Conservation (phyloP, 108 stramenopile species). For the Stephanodiscus minutulus region DNA sequence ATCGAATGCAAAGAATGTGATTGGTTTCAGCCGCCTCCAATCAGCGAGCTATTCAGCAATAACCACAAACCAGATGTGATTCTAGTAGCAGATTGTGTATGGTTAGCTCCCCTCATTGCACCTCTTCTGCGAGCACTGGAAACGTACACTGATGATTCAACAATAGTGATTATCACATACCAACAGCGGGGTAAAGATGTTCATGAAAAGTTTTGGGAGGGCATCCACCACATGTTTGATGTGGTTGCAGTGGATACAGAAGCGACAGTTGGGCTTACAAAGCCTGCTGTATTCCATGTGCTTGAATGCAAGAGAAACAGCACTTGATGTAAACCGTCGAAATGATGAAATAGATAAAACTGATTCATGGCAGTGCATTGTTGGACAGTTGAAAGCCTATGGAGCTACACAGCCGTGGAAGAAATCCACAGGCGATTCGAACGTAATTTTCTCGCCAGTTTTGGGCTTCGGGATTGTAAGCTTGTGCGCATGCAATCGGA, state of each 20-base stretch:
- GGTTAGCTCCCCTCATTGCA: conserved; percentile 59
- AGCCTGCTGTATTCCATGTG: conserved; percentile 50
- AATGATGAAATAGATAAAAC: not conserved
- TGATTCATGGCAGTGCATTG: too few relatives aligned
- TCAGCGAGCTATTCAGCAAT: conserved; percentile 19
- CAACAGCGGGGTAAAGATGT: conserved; percentile 56
- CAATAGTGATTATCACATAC: conserved; percentile 59
- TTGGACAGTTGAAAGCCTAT: too few relatives aligned
- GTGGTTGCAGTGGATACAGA: conserved; percentile 39
- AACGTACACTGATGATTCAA: conserved; percentile 19
- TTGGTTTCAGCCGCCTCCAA: conserved; percentile 55
- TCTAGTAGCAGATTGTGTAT: conserved; percentile 74
- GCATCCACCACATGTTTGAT: conserved; percentile 47
- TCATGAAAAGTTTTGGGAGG: conserved; percentile 43
- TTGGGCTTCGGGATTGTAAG: conserved; percentile 56
- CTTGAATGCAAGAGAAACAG: conserved; percentile 31
- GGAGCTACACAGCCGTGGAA: too few relatives aligned
- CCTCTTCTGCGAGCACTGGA: conserved; percentile 59
- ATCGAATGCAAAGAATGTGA: conserved; percentile 56
- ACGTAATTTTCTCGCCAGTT: conserved; percentile 34
- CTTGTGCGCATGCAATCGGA: conserved; percentile 56
- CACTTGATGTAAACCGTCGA: not conserved
- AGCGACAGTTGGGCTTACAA: conserved; percentile 21
- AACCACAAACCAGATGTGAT: conserved; percentile 48
- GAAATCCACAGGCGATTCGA: conserved; percentile 18